Conservation (phyloP, 1,139 yeast genomes). For the Dujonia santamariae region DNA sequence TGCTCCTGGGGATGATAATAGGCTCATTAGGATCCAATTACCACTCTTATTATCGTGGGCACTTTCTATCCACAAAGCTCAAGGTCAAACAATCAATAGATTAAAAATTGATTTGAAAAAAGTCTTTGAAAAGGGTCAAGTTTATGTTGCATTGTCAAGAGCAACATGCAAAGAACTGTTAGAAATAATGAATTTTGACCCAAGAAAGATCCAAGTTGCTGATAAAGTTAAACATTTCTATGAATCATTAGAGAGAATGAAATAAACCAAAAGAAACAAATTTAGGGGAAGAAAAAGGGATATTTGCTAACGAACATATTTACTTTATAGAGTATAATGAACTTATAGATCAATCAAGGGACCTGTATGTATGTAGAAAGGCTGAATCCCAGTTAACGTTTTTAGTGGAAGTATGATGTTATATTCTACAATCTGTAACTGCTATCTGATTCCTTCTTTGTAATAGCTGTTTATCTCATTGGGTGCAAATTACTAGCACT, state of each 20-base stretch:
- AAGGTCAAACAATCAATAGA: constrained; percentile 82
- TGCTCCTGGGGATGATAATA: constrained; percentile 46
- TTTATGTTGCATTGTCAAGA: constrained; percentile 86
- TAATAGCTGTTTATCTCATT: no score
- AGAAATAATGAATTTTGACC: constrained; percentile 71
- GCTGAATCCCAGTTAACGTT: no score
- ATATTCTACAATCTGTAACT: no score
- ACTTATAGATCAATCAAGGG: no score
- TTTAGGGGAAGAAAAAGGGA: no score
- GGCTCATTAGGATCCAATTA: constrained; percentile 59
- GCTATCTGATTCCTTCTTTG: no score
- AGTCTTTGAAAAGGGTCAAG: constrained; percentile 83
- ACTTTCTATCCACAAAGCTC: constrained; percentile 84
- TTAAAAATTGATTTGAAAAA: constrained; percentile 71
- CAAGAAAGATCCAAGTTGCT: constrained; percentile 60
- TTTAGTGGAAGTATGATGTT: neutral
- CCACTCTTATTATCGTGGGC: constrained; percentile 88
- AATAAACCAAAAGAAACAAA: neutral
- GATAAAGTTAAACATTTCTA: constrained; percentile 68
- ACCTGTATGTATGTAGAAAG: no score
- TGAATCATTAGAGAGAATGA: constrained; percentile 29
- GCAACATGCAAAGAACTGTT: constrained; percentile 74
- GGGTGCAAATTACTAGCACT: no score
- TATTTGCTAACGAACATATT: no score
- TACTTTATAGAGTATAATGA: no score